Conservation (phyloP, 176 grass and related monocot genomes). For the Avena insularis region DNA sequence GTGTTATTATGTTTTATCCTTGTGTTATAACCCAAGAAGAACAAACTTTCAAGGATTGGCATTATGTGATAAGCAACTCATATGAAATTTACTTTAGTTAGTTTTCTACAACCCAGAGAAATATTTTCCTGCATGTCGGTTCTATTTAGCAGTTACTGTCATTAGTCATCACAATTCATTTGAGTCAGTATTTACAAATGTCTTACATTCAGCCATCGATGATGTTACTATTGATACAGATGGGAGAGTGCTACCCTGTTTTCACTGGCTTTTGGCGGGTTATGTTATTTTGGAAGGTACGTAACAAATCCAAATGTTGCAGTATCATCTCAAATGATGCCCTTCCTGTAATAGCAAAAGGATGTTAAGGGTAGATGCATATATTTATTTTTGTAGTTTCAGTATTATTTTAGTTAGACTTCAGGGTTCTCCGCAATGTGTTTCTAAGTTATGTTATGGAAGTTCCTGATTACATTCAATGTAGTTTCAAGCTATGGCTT, state of each 20-base stretch:
- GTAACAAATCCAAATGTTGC: conserved; percentile 13
- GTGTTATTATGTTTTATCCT: neutral
- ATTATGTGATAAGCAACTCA: neutral
- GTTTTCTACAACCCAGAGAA: neutral
- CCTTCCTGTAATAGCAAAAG: neutral
- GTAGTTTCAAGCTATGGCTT: neutral
- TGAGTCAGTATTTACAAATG: neutral
- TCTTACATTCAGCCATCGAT: conserved; percentile 20
- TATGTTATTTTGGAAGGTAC: conserved; percentile 96
- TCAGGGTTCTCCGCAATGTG: neutral
- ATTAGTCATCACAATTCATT: conserved; percentile 4
- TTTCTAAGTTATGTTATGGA: neutral
- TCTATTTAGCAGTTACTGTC: neutral
- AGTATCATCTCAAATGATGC: conserved; percentile 24
- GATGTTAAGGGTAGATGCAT: neutral
- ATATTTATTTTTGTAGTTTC: neutral
- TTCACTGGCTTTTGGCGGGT: conserved; percentile 86
- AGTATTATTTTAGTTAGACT: conserved; percentile 23
- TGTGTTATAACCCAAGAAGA: neutral
- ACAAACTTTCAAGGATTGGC: neutral
- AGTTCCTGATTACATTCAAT: neutral
- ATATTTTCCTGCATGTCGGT: neutral
- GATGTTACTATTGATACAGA: conserved; percentile 55
- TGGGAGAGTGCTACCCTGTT: conserved; percentile 87
- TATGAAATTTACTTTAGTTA: neutral